Base-by-base conservation (phyloP, 73 alveolate species). In the Paramecium biaurelia region DNA sequence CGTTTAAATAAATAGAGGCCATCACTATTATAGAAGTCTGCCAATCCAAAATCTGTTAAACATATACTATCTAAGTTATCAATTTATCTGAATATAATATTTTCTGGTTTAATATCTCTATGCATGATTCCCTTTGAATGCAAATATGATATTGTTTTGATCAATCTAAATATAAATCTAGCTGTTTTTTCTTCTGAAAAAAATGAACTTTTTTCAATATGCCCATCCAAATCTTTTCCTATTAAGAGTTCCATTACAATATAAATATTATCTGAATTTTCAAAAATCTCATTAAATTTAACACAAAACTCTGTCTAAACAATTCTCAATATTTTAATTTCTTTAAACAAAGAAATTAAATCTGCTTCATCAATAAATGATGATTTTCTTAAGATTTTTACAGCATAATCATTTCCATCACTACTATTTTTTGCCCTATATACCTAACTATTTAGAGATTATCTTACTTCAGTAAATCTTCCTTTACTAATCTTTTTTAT, bases 91-190 rank as follows among this genome's bases (percentile, higher is more conserved):
- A 95, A 85, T 74, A 96, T 86, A 74, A 96, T 93, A 86, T 96
- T 96, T 56, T 96, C 98, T 15, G 97, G 98, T 85, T 96, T 96
- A 57, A 96, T 86, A 95, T 96, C 98, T 85, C 98, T 90, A 95
- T 96, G 98, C 56, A 96, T 93, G 38, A 96, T 86, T 26, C 95
- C 95, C 53, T 92, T 94, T 49, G 94, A 84, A 92, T 95, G 98
- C 49, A 95, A 92, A 92, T 96, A 95, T 45, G 70, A 58, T 59
- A 86, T 41, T 3, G 93, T 79, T 28, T 76, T 74, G 5, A 74
- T 34, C 15, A 74, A 37, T 41, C 59, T 12, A 74, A 37, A 74
- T 34, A 74, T 41, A 18, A 74, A 37, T 74, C 21, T 74, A 0
- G 87, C 57, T 5, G 87, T 74, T 20, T 74, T 74, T 41, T 86